Base-by-base conservation (phyloP, 176 grass and related monocot genomes). In the Tuctoria greenei region DNA sequence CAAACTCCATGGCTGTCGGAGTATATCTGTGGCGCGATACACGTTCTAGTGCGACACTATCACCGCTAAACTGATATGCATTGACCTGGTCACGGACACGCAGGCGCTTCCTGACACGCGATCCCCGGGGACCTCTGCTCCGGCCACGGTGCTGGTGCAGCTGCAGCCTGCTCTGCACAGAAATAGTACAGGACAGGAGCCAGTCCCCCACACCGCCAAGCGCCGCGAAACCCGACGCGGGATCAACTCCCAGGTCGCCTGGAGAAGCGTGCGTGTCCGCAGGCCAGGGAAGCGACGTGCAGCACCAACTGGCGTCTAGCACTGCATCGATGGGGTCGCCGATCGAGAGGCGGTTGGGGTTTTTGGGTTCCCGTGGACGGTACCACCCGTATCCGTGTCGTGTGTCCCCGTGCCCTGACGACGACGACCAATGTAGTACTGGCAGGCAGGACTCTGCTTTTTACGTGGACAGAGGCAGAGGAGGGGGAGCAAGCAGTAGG, bases 171-270 rank as follows among this genome's bases (percentile, higher is more conserved):
- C 10, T 47, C 26, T 7, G 13, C 13, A 56, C 52, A 56, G 10
- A 10, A 11, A 11, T 31, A 31, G n/a, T n/a, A n/a, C n/a, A n/a
- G n/a, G n/a, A n/a, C 31, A 7, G 16, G 8, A 34, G 37, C 21
- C 39, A 65, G 59, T 37, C 10, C 50, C 54, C 63, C 55, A 81
- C 63, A n/a, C n/a, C n/a, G n/a, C n/a, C n/a, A n/a, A n/a, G 10
- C 62, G 5, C 2, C 4, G 26, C 57, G 39, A 27, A 76, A 47
- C 61, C 69, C 76, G 5, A 74, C 37, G 76, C 10, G 46, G 0
- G 58, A 61, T 79, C n/a, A 41, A 20, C 60, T 51, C 82, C 28
- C 60, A 21, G 42, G 61, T 23, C 18, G 61, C 76, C 66, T 68
- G 69, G 70, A 52, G 44, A 81, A 41, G 2, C 34, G 62, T 74